phyloP scores from a whole-genome alignment of 148 eudicot species.

The Linanthus parryae region DNA sequence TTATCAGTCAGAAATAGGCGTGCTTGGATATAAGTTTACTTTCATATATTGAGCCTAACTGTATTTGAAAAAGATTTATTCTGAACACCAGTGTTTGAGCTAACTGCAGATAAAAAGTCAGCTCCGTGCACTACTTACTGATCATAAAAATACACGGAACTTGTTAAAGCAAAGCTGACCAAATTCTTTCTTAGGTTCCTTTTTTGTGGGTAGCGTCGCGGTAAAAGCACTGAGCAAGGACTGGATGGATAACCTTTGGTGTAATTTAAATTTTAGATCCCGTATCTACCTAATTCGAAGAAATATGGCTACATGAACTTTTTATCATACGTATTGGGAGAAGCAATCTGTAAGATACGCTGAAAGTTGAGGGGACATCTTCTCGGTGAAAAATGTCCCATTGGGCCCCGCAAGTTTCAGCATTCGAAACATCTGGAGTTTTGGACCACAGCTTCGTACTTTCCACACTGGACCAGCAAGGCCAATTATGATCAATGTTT shows the following conservation, averaged over 20 bases:
- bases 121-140: slow-evolving; percentile 39
- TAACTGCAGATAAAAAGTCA: slow-evolving; percentile 47
- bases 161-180: slow-evolving; percentile 36
- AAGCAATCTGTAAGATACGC: slow-evolving; percentile 40
- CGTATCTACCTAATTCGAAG: no score
- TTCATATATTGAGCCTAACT: no score
- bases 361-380: slow-evolving; percentile 73
- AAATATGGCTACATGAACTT: no score
- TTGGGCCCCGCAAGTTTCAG: slow-evolving; percentile 50
- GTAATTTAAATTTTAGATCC: no score
- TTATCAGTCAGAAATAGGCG: no score
- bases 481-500: no score
- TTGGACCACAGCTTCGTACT: no score
- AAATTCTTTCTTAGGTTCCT: slow-evolving; percentile 80
- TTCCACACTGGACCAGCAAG: no score
- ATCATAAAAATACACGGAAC: no score
- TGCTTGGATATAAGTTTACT: no score
- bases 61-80: no score
- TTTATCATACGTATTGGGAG: slow-evolving; percentile 40
- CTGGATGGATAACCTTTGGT: slow-evolving; percentile 70
- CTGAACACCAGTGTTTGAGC: no score
- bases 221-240: slow-evolving; percentile 69
- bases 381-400: slow-evolving; percentile 92
- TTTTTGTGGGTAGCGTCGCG: slow-evolving; percentile 66
- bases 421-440: slow-evolving; percentile 18